Base-by-base conservation (phyloP, 2,329 filamentous ascomycete genomes). In the Aspergillus chevalieri region DNA sequence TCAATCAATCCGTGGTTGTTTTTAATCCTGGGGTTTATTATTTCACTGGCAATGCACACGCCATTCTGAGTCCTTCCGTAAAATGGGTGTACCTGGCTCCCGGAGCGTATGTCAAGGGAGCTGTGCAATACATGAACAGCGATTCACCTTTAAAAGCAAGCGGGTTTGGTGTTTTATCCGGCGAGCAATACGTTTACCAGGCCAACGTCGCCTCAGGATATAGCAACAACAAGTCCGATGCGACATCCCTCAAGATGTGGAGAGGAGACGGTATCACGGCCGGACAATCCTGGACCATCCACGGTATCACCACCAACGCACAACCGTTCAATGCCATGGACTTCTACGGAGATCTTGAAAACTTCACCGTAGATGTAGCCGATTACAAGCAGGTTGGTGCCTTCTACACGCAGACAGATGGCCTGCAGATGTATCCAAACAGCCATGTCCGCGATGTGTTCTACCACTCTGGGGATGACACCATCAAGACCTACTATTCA, bases 321-420 rank as follows among this genome's bases (percentile, higher is more conserved):
- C 68, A 65, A 1, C 66, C 66, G 0, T 71, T 71, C 58, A 71
- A 70, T 52, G 66, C 55, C 39, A 67, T 71, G 59, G 68, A 70
- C 52, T 59, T 60, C 43, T 48, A 49, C 17, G 51, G 52, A 17
- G 56, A 61, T 41, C 33, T 30, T 19, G 28, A 39, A 22, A n/a
- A 47, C n/a, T 7, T 43, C 38, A 33, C 17, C 34, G 38, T 47
- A n/a, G 36, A 21, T 9, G 30, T 28, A 43, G 30, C 39, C 12
- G 68, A 71, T 47, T 70, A 69, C 52, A 71, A 71, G 55, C 68
- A 70, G 51, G 68, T 71, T 28, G 68, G 68, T 8, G 64, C 67
- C 9, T 71, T 64, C 51, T 71, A 64, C 47, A 55, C 53, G 19
- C 68, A 71, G 52, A 71, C 68, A 1, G 68, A 71, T 51, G 68